Evolutionary conservation across 2,329 filamentous ascomycete species (phyloP).

Genomic region (Podosphaera xanthii): DNA sequence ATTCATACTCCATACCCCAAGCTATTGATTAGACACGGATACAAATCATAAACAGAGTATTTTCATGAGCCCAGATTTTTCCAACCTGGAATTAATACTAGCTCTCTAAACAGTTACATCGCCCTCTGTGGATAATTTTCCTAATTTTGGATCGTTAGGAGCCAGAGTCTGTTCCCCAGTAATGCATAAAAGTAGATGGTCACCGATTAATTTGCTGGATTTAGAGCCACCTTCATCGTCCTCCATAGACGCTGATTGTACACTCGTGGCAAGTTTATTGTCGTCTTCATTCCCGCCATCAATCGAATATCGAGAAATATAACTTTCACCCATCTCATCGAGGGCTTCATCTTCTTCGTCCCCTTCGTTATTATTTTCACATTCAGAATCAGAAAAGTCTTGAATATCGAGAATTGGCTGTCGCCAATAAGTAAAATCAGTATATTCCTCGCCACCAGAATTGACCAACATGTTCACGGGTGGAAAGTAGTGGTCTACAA

Average conservation of each 20-base stretch:
- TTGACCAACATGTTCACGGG: constrained; percentile 71
- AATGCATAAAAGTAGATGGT: too few relatives aligned
- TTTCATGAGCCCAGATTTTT: too few relatives aligned
- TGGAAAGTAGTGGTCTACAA: constrained; percentile 96
- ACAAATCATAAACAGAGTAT: too few relatives aligned
- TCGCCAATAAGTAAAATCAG: constrained; percentile 94
- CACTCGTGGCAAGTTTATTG: constrained; percentile 12
- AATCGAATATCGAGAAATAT: constrained; percentile 18
- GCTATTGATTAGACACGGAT: too few relatives aligned
- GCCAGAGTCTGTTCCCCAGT: too few relatives aligned
- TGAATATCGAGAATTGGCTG: constrained; percentile 63
- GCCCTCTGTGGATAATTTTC: too few relatives aligned
- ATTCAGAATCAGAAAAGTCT: constrained; percentile 72
- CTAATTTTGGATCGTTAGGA: too few relatives aligned
- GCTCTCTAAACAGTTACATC: too few relatives aligned
- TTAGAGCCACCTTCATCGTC: constrained; percentile 7
- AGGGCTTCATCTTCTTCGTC: constrained; percentile 29
- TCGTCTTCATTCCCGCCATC: constrained; percentile 24
- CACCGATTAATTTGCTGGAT: too few relatives aligned
- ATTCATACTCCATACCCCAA: too few relatives aligned
- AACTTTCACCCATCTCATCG: constrained; percentile 23
- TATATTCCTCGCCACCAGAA: constrained; percentile 80
- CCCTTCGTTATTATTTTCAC: constrained; percentile 29
- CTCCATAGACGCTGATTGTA: constrained; percentile 10
- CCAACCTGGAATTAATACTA: too few relatives aligned